Evolutionary conservation across 192 early-diverging fungal genomes (phyloP), one percentile per base, ranked within the genome.

Genomic region (Linnemannia elongata): DNA sequence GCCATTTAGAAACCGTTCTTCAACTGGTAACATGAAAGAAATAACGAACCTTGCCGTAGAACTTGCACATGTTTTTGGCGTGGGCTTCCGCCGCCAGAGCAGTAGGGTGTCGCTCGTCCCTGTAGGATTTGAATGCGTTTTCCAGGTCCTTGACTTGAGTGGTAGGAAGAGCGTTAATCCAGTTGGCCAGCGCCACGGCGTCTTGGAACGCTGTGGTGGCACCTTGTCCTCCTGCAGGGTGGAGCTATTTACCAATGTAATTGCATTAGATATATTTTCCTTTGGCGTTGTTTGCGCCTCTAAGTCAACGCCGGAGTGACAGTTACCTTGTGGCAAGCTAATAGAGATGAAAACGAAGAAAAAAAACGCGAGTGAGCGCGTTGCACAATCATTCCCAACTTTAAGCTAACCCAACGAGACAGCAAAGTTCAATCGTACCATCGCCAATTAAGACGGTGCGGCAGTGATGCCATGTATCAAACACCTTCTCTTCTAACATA

Each of bases 401-500:
- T 0, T 1, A 49, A 49, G 13, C 47, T 3, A 49, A 3, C 13
- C 47, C 47, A 49, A 12, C 0, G 17, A 17, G 13, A 49, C 0
- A 12, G 3, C 7, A 4, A 1, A 49, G 13, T 49, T 17, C 13
- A 12, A 17, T 49, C 73, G 75, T 74, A 84, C 82, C 78, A 80
- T 85, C 78, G 4, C 83, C 83, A 9, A 85, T 42, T 1, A 85
- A 54, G 9, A 78, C 76, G 0, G 73, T 79, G 3, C 82, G 72
- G 20, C 73, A 77, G 69, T 45, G 20, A 22, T 85, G 55, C 83
- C 83, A 85, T 1, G 83, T 85, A 2, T 72, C 49, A 72, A 85
- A 85, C n/a, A 85, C 78, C 54, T 85, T 80, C 15, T 85, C 83
- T 7, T 85, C 83, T 15, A 76, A 33, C 78, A 72, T 76, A 27